These are phyloP conservation scores for Colletotrichum sidae DNA, from an alignment of 2,329 filamentous ascomycete species.

Conservation along the genomic window DNA sequence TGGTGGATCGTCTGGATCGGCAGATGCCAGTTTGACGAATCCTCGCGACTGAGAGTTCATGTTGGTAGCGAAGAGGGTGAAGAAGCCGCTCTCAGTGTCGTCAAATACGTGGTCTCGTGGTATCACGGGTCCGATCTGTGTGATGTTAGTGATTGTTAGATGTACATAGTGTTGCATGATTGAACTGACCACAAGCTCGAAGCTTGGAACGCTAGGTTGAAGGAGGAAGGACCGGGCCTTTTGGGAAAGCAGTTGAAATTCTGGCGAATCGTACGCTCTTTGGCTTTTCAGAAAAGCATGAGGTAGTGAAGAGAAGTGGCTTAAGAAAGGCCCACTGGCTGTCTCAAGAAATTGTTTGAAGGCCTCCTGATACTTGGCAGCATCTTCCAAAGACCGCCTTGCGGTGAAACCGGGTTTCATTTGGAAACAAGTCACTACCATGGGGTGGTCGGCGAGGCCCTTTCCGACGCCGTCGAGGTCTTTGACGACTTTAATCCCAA, in stretches of 20 bases:
- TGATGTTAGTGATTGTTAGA: fast-evolving
- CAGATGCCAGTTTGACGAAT: conserved; percentile 6
- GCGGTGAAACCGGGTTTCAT: conserved; percentile 27
- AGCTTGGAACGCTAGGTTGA: conserved; percentile 12
- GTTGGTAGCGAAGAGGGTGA: conserved; percentile 20
- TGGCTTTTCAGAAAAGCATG: conserved; percentile 30
- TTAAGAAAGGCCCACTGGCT: conserved; percentile 13
- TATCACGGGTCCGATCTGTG: conserved; percentile 18
- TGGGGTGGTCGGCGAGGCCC: conserved; percentile 38
- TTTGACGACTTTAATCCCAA: conserved; percentile 11
- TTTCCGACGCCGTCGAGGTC: conserved; percentile 10
- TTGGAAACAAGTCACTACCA: conserved; percentile 30
- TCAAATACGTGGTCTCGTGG: conserved; percentile 21
- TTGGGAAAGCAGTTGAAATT: conserved; percentile 6
- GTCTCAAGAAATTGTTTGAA: conserved; percentile 10
- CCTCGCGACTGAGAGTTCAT: conserved; percentile 28
- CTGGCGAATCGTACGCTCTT: conserved; percentile 4
- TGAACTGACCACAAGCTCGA: conserved; percentile 21
- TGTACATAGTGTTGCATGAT: background rate
- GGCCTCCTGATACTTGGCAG: conserved; percentile 21
- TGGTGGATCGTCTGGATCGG: conserved; percentile 5
- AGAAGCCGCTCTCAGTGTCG: conserved; percentile 11
- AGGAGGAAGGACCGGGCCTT: conserved; percentile 8
- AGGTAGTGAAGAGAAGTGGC: conserved; percentile 25
- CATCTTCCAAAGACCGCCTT: conserved; percentile 15